A percentile compares a stretch with the other conserved stretches of the same genome.
Evolutionary conservation across 1,284 basidiomycete species (phyloP).

Genomic region (Austroboletus olivaceoglutinosus): DNA sequence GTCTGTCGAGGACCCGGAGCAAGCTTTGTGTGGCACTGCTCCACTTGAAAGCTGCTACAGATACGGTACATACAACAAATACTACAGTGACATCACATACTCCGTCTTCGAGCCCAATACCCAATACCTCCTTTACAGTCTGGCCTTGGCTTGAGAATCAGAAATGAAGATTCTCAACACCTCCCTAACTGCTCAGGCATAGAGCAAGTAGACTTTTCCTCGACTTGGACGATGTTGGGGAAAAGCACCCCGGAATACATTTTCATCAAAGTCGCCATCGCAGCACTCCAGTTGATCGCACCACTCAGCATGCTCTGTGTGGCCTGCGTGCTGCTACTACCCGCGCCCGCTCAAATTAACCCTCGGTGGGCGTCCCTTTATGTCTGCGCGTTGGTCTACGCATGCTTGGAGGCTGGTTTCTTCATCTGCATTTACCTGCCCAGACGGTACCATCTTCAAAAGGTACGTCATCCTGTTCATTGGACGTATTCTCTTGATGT

Average conservation of each 20-base stretch:
- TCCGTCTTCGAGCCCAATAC: too few relatives aligned
- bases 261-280: conserved; percentile 50
- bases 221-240: conserved; percentile 39
- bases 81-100: neutral
- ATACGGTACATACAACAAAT: too few relatives aligned
- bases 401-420: conserved; percentile 47
- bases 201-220: neutral
- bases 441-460: conserved; percentile 44
- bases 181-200: neutral
- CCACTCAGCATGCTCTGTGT: conserved; percentile 47
- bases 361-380: conserved; percentile 1
- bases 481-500: neutral
- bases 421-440: conserved; percentile 51
- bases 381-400: conserved; percentile 30
- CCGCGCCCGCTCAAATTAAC: neutral
- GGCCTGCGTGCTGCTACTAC: conserved; percentile 7
- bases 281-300: conserved; percentile 46
- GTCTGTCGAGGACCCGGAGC: neutral
- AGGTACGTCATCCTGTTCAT: conserved; percentile 33
- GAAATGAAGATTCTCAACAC: too few relatives aligned
- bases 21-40: conserved; percentile 3
- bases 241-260: conserved; percentile 50
- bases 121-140: too few relatives aligned
- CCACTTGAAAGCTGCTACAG: neutral
- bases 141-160: too few relatives aligned